A percentile compares a stretch with the other conserved stretches of the same genome.
These are phyloP conservation scores for Gautieria morchelliformis DNA, from an alignment of 768 basidiomycete genomes.

Conservation along the genomic window DNA sequence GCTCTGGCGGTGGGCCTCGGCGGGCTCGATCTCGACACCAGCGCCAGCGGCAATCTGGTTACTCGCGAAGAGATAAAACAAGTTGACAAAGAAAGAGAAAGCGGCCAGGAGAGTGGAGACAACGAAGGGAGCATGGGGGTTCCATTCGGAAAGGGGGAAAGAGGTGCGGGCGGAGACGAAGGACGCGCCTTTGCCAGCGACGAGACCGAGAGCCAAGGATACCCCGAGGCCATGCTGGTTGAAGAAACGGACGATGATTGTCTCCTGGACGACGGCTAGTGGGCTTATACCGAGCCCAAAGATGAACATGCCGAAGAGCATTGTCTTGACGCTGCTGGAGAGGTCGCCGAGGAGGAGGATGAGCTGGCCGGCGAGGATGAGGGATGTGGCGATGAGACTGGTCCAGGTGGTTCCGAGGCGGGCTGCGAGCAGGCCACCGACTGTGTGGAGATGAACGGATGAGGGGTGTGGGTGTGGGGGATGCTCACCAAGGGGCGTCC, in stretches of 20 bases:
- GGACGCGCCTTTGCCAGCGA: constrained; percentile 70
- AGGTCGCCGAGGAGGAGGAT: constrained; percentile 61
- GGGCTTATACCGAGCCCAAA: constrained; percentile 77
- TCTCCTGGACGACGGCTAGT: constrained; percentile 75
- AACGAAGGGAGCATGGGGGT: constrained; percentile 66
- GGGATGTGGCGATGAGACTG: constrained; percentile 65
- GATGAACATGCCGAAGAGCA: constrained; percentile 69
- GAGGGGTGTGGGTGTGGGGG: too few relatives aligned
- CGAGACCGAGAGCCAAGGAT: constrained; percentile 74
- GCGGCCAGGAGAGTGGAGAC: constrained; percentile 53
- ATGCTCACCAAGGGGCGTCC: constrained; percentile 51
- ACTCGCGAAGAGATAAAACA: constrained; percentile 55
- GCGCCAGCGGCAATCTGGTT: constrained; percentile 54
- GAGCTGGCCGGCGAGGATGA: constrained; percentile 60
- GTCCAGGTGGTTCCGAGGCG: constrained; percentile 62
- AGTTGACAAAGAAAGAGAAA: constrained; percentile 58
- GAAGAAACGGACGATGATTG: constrained; percentile 78
- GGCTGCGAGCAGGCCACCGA: constrained; percentile 64
- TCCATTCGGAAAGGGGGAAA: constrained; percentile 68
- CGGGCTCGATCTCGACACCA: constrained; percentile 54
- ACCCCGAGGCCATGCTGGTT: constrained; percentile 63
- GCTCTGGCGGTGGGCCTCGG: constrained; percentile 50
- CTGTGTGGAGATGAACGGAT: constrained; percentile 8
- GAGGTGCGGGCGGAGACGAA: constrained; percentile 69
- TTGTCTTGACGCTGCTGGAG: constrained; percentile 48